Evolutionary conservation across 2,329 filamentous ascomycete genomes (phyloP).

Genomic region (Neofusicoccum sp.): DNA sequence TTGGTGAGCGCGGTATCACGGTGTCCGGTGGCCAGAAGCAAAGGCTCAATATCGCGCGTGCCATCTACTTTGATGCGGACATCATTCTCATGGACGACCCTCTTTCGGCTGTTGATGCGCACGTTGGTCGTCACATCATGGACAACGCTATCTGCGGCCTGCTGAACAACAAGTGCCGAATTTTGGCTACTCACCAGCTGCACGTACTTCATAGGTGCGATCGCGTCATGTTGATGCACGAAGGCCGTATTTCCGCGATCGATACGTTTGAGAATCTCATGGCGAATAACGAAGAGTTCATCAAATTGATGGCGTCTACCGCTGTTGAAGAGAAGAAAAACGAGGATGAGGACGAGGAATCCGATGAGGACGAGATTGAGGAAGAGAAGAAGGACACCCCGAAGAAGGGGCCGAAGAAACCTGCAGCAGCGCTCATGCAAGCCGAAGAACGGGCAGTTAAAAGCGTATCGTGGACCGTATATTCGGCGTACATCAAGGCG

Average conservation of each 20-base stretch:
- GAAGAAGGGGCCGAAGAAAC: slow-evolving; percentile 53
- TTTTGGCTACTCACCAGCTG: slow-evolving; percentile 92
- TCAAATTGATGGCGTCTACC: slow-evolving; percentile 78
- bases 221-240: slow-evolving; percentile 90
- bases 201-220: slow-evolving; percentile 91
- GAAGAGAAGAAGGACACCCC: slow-evolving; percentile 60
- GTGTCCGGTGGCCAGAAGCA: slow-evolving; percentile 96
- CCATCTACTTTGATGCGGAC: slow-evolving; percentile 66
- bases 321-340: slow-evolving; percentile 61
- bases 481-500: slow-evolving; percentile 74
- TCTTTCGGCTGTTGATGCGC: slow-evolving; percentile 59
- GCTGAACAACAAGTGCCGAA: slow-evolving; percentile 83
- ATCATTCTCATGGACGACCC: slow-evolving; percentile 67
- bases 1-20: slow-evolving; percentile 93
- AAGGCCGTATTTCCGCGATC: slow-evolving; percentile 78
- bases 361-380: slow-evolving; percentile 51
- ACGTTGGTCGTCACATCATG: slow-evolving; percentile 74
- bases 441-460: slow-evolving; percentile 70
- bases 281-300: slow-evolving; percentile 75
- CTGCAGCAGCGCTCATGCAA: slow-evolving; percentile 68
- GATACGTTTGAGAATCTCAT: slow-evolving; percentile 91
- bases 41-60: slow-evolving; percentile 87
- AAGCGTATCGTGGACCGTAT: slow-evolving; percentile 79
- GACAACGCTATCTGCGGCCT: slow-evolving; percentile 92
- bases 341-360: slow-evolving; percentile 51